phyloP scores from a whole-genome alignment of 805 yeast genomes.

The Sugiyamaella qingdaonensis region DNA sequence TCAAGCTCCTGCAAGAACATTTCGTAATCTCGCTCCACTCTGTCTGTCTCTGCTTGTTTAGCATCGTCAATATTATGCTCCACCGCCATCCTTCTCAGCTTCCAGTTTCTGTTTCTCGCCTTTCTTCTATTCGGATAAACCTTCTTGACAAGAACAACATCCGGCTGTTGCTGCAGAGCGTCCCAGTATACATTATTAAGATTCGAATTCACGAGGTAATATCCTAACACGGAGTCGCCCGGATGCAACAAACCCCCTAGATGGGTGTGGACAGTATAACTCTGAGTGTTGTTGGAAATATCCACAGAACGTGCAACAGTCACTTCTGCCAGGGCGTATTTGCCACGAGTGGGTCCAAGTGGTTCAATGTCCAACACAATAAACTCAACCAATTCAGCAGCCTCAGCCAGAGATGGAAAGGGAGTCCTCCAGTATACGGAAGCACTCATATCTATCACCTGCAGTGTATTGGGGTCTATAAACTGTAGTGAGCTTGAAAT shows the following conservation, averaged over 20 bases:
- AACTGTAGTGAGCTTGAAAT: slow-evolving; percentile 76
- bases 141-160: slow-evolving; percentile 85
- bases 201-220: slow-evolving; percentile 73
- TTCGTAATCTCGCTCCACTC: slow-evolving; percentile 93
- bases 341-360: slow-evolving; percentile 74
- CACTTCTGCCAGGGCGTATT: slow-evolving; percentile 75
- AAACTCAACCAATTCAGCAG: slow-evolving; percentile 66
- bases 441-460: slow-evolving; percentile 69
- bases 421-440: slow-evolving; percentile 74
- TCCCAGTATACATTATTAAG: slow-evolving; percentile 81
- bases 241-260: slow-evolving; percentile 89
- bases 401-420: slow-evolving; percentile 66
- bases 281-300: slow-evolving; percentile 62
- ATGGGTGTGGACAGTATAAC: slow-evolving; percentile 77
- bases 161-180: slow-evolving; percentile 53
- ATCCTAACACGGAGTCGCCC: slow-evolving; percentile 89
- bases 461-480: slow-evolving; percentile 72
- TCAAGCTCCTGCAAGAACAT: slow-evolving; percentile 93
- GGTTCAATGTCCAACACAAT: slow-evolving; percentile 88
- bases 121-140: slow-evolving; percentile 74
- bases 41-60: slow-evolving; percentile 73
- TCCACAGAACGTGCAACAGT: slow-evolving; percentile 79
- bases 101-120: slow-evolving; percentile 81
- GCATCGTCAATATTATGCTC: slow-evolving; percentile 65
- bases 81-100: slow-evolving; percentile 93